Evolutionary conservation across 2,329 filamentous ascomycete genomes (phyloP).

Genomic region (Cryphonectria japonica): DNA sequence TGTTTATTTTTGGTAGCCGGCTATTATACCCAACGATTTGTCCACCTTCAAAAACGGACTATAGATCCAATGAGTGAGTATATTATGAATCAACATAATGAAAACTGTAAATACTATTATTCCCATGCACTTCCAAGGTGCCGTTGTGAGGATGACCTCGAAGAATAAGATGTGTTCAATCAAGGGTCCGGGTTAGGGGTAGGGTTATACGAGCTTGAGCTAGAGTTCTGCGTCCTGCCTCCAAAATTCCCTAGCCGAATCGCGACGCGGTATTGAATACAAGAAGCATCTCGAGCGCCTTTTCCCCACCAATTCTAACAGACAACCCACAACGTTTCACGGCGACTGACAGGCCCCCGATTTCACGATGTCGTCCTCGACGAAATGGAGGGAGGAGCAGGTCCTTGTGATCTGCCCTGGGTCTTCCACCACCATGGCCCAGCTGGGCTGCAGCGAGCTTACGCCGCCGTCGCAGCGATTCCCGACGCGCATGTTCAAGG

Average conservation of each 20-base stretch:
- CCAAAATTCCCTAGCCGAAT: constrained; percentile 24
- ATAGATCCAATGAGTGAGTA: neutral
- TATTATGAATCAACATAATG: neutral
- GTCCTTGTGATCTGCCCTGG: constrained; percentile 76
- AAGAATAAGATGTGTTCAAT: too few species aligned
- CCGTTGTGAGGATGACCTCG: too few species aligned
- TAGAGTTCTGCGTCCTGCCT: neutral
- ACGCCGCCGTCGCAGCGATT: constrained; percentile 87
- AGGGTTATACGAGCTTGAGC: constrained; percentile 11
- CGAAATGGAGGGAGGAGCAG: constrained; percentile 68
- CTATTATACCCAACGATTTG: constrained; percentile 21
- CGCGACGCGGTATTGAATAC: constrained; percentile 19
- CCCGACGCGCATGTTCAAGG: constrained; percentile 92
- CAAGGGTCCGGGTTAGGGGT: constrained; percentile 2
- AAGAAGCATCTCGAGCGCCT: neutral
- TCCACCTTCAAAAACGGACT: neutral
- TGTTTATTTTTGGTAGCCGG: constrained; percentile 23
- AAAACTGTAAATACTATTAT: neutral
- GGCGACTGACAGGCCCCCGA: neutral
- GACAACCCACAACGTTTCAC: neutral
- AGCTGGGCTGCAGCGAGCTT: constrained; percentile 87
- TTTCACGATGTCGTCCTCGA: constrained; percentile 55
- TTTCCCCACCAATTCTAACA: neutral
- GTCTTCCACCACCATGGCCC: constrained; percentile 87
- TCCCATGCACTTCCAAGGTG: too few species aligned